phyloP scores from a whole-genome alignment of 1,284 basidiomycete genomes.

The Heterobasidion parviporum region DNA sequence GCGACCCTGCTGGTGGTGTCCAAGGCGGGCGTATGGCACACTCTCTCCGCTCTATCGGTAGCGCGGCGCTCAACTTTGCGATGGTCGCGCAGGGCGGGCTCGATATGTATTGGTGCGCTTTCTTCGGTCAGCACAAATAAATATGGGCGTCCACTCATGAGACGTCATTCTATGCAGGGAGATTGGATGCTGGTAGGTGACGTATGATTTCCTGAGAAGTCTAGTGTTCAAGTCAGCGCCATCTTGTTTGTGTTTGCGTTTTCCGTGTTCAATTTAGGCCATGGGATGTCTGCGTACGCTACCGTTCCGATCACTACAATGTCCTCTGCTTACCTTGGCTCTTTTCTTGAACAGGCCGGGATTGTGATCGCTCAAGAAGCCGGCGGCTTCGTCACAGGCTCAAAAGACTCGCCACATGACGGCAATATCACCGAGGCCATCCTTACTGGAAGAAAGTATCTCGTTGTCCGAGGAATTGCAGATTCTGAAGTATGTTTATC shows the following conservation, averaged over 20 bases:
- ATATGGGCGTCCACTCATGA: not conserved
- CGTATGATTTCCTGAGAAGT: not conserved
- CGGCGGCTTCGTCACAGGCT: slow-evolving; percentile 72
- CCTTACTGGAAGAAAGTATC: slow-evolving; percentile 80
- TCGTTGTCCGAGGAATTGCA: slow-evolving; percentile 67
- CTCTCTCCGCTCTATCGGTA: slow-evolving; percentile 77
- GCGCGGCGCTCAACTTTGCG: slow-evolving; percentile 79
- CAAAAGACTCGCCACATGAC: slow-evolving; percentile 39
- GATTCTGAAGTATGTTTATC: slow-evolving; percentile 39
- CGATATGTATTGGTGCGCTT: slow-evolving; percentile 72
- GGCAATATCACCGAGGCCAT: slow-evolving; percentile 60
- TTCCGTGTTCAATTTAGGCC: slow-evolving; percentile 37
- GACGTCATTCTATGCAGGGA: slow-evolving; percentile 48
- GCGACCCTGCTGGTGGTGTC: slow-evolving; percentile 57
- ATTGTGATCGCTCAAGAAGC: slow-evolving; percentile 92
- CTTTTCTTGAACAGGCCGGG: slow-evolving; percentile 49
- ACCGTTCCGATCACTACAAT: not conserved
- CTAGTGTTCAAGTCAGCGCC: not conserved
- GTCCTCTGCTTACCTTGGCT: not conserved
- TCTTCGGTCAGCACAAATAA: not conserved
- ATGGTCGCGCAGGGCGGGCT: slow-evolving; percentile 80
- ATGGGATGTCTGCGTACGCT: slow-evolving; percentile 80
- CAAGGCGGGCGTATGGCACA: slow-evolving; percentile 82
- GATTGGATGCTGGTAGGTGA: slow-evolving; percentile 72
- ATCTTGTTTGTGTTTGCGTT: too few species aligned